These are phyloP conservation scores for Fusarium chaquense DNA, from an alignment of 2,329 filamentous ascomycete genomes.

Conservation along the genomic window DNA sequence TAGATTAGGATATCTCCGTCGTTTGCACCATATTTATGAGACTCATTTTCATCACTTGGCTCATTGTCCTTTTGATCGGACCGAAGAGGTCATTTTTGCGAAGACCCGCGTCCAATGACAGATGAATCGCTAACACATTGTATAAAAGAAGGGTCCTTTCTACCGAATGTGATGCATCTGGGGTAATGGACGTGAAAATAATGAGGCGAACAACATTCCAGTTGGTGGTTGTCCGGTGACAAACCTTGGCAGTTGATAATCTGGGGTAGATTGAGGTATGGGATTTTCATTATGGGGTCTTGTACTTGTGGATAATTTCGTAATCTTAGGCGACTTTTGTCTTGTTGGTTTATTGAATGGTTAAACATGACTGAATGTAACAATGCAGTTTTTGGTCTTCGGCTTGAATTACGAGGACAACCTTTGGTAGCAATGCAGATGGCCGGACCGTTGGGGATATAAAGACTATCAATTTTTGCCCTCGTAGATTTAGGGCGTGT, in stretches of 20 bases:
- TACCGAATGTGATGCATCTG: constrained; percentile 11
- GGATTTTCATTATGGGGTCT: background rate
- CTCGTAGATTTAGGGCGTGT: background rate
- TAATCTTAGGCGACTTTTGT: background rate
- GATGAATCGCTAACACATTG: background rate
- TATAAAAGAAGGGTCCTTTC: background rate
- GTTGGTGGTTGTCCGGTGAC: background rate
- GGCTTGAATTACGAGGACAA: too few relatives aligned
- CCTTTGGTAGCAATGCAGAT: too few relatives aligned
- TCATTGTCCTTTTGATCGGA: constrained; percentile 3
- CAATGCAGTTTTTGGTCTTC: too few relatives aligned
- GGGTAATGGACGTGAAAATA: background rate
- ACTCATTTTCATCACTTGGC: background rate
- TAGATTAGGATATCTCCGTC: background rate
- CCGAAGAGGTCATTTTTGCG: background rate
- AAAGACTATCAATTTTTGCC: background rate
- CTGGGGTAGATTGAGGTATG: background rate
- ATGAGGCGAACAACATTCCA: background rate
- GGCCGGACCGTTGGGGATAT: too few relatives aligned
- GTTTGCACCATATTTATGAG: background rate
- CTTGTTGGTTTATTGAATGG: background rate
- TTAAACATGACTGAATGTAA: too few relatives aligned
- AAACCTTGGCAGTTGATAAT: background rate
- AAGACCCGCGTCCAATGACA: background rate
- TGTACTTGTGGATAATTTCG: background rate